Evolutionary conservation across 495 filamentous ascomycete species (phyloP), one percentile per base, ranked within the genome.

Genomic region (Talaromyces nanjingensis): DNA sequence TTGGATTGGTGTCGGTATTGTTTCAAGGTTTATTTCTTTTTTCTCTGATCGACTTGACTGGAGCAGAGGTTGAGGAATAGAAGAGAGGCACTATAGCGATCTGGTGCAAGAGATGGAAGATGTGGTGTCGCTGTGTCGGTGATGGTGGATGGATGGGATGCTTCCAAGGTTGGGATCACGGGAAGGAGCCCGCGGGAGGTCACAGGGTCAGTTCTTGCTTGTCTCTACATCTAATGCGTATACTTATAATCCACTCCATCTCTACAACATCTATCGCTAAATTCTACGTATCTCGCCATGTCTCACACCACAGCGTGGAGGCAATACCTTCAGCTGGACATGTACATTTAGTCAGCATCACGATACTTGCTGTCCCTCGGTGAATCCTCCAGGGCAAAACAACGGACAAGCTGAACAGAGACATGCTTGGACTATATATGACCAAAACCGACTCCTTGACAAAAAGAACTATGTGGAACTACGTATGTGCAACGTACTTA

Each of bases 171-270:
- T n/a, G 56, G n/a, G 56, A 59, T 59, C 56, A 59, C 31, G 56
- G 56, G 56, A 59, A 59, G 29, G 16, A 59, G 37, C 37, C 37
- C 22, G 24, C 20, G 25, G 24, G 3, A 55, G 52, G 56, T 59
- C 56, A 59, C 56, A 59, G 56, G 56, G 56, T 24, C 56, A 20
- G n/a, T 59, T 12, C 56, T 24, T 56, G 49, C 18, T 53, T 11
- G 29, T n/a, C 9, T 7, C 9, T 56, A 56, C 27, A 56, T 54
- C 53, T 29, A 56, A 24, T 31, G 11, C 16, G 22, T 33, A 20
- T 53, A 55, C 20, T 29, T 55, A 29, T 49, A 49, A 18, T 49
- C 45, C 18, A 55, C 52, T 29, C 8, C 52, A 6, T 25, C 52
- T 24, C 52, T 25, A 53, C 20, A 4, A 53, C 6, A 29, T 12